Percentiles rank a stretch among this genome's conserved stretches.
Conservation (phyloP, 305 asterid species). For the Solanum chacoense region DNA sequence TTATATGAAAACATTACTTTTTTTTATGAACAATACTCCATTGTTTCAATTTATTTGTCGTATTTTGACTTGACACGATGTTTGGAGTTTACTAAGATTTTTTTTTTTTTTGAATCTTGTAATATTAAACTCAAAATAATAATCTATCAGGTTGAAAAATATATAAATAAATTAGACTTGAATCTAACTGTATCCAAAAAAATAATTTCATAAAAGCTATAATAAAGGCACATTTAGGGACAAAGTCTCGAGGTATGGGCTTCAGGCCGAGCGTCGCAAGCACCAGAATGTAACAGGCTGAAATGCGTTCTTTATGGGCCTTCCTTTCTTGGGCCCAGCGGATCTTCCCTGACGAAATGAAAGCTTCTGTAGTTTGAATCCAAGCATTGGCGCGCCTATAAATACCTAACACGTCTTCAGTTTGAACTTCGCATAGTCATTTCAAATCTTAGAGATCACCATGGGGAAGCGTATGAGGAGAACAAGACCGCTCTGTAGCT, state of each 20-base stretch:
- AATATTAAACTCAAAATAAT: background rate
- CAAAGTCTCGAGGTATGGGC: background rate
- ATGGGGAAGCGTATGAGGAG: conserved; percentile 88
- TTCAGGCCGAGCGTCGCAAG: background rate
- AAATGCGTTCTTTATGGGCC: background rate
- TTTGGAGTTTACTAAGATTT: background rate
- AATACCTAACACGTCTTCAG: conserved; percentile 9
- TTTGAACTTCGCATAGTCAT: background rate
- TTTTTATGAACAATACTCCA: background rate
- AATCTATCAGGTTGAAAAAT: background rate
- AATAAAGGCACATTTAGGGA: background rate
- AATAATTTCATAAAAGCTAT: background rate
- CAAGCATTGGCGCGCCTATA: conserved; percentile 43
- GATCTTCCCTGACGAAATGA: background rate
- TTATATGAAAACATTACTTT: background rate
- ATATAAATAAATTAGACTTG: background rate
- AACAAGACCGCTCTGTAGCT: conserved; percentile 57
- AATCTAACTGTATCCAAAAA: background rate
- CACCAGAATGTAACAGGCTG: background rate
- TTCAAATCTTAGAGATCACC: background rate
- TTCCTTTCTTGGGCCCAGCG: background rate
- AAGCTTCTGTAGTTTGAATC: conserved; percentile 15
- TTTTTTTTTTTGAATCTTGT: background rate
- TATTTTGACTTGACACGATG: background rate
- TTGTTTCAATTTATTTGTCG: background rate